These are phyloP conservation scores for Lumnitzera racemosa DNA, from an alignment of 345 rosid genomes.

Conservation along the genomic window DNA sequence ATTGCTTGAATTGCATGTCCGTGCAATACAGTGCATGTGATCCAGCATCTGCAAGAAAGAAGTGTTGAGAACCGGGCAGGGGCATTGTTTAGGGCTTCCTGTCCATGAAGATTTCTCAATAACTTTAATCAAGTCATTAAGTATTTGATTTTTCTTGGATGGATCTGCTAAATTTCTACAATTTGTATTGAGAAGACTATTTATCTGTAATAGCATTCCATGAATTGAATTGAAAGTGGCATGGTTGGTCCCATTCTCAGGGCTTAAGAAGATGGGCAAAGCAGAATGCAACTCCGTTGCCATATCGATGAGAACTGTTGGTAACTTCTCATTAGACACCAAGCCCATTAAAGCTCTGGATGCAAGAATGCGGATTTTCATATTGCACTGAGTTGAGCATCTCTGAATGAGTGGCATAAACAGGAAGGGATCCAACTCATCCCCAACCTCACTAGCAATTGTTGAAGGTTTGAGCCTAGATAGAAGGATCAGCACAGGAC, in stretches of 20 bases:
- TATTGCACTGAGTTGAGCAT: conserved; percentile 85
- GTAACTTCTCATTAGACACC: conserved; percentile 88
- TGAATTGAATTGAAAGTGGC: conserved; percentile 64
- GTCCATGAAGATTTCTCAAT: conserved; percentile 61
- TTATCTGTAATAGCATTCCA: conserved; percentile 75
- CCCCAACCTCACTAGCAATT: conserved; percentile 77
- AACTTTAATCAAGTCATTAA: conserved; percentile 47
- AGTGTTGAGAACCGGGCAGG: conserved; percentile 73
- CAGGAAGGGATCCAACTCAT: conserved; percentile 82
- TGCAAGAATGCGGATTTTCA: conserved; percentile 84
- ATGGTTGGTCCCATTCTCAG: conserved; percentile 17
- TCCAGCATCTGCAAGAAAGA: conserved; percentile 68
- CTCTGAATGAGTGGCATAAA: conserved; percentile 89
- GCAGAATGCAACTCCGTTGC: conserved; percentile 56
- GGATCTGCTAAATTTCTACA: conserved; percentile 73
- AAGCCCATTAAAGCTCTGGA: conserved; percentile 86
- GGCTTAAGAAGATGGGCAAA: conserved; percentile 1
- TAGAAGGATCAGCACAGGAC: conserved; percentile 85
- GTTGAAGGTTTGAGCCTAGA: conserved; percentile 96
- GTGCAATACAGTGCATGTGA: conserved; percentile 70
- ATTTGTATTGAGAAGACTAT: conserved; percentile 70
- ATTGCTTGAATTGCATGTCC: conserved; percentile 30
- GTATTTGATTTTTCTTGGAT: conserved; percentile 71
- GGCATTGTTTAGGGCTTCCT: conserved; percentile 61
- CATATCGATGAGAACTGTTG: conserved; percentile 42